Percentiles rank a stretch among this genome's conserved stretches.
Evolutionary conservation across 179 eudicot genomes (phyloP).

Genomic region (Spinacia oleracea): DNA sequence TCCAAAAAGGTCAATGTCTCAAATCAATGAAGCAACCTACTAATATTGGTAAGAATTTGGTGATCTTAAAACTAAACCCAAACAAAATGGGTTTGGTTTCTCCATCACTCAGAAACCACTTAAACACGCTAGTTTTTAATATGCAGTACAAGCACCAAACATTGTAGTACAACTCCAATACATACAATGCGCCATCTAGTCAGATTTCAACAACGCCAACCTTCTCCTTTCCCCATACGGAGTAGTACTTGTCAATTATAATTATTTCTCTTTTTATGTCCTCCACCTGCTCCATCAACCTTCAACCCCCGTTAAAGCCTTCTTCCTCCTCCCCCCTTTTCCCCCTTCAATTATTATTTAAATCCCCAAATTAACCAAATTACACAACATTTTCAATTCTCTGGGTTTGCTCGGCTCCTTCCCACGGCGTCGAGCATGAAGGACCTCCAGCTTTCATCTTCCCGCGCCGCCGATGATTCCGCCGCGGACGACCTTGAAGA

Average conservation of each 20-base stretch:
- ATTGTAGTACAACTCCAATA: constrained; percentile 34
- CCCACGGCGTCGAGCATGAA: constrained; percentile 57
- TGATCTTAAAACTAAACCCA: background rate
- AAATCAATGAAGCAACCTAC: background rate
- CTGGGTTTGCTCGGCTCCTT: constrained; percentile 13
- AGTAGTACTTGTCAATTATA: constrained; percentile 4
- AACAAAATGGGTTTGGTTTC: background rate
- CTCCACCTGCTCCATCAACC: constrained; percentile 3
- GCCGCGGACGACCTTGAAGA: constrained; percentile 62
- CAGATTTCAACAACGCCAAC: constrained; percentile 23
- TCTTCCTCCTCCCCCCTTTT: background rate
- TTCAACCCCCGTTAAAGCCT: background rate
- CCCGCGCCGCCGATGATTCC: constrained; percentile 31
- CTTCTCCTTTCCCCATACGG: no score
- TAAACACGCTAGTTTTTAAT: background rate
- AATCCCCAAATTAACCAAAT: background rate
- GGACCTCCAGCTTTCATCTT: constrained; percentile 50
- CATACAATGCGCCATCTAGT: constrained; percentile 27
- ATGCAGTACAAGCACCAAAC: constrained; percentile 23
- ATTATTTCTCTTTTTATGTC: background rate
- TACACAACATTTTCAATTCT: background rate
- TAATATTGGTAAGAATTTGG: background rate
- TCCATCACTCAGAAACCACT: background rate
- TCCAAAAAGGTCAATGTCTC: no score
- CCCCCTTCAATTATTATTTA: background rate